Evolutionary conservation across 768 basidiomycete genomes (phyloP).

Genomic region (Neoboletus magnificus): DNA sequence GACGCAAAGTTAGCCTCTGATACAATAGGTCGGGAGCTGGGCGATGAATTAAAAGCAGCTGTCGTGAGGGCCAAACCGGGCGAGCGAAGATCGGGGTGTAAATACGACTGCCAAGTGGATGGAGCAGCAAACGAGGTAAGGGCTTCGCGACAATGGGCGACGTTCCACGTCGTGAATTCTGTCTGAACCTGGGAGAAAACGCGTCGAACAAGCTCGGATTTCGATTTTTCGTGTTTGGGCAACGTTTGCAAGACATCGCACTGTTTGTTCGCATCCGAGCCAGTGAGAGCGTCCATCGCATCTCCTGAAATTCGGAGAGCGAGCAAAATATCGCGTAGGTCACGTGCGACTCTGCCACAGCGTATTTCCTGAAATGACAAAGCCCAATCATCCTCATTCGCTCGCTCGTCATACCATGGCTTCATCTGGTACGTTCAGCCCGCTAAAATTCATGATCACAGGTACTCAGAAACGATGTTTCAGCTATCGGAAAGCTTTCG

Average conservation of each 20-base stretch:
- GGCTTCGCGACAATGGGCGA: constrained; percentile 8
- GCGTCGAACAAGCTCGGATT: constrained; percentile 11
- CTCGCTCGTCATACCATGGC: constrained; percentile 13
- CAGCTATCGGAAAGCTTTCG: constrained; percentile 77
- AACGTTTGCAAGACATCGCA: constrained; percentile 6
- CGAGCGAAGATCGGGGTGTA: constrained; percentile 10
- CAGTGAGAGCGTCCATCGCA: not conserved
- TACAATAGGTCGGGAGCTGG: not conserved
- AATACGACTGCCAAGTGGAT: constrained; percentile 13
- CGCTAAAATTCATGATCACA: not conserved
- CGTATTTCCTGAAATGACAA: not conserved
- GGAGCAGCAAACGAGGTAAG: constrained; percentile 15
- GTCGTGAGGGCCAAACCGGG: not conserved
- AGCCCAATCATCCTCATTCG: not conserved
- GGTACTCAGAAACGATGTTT: not conserved
- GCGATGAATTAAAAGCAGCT: not conserved
- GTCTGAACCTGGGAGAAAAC: constrained; percentile 22
- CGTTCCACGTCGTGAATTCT: constrained; percentile 24
- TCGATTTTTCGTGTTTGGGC: not conserved
- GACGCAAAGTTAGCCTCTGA: not conserved
- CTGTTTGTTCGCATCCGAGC: constrained; percentile 11
- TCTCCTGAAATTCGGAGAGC: not conserved
- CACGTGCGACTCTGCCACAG: constrained; percentile 1
- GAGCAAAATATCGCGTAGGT: not conserved
- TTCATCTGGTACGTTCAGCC: constrained; percentile 24